Evolutionary conservation across 768 basidiomycete genomes (phyloP).

Genomic region (Termitomyces sp.): DNA sequence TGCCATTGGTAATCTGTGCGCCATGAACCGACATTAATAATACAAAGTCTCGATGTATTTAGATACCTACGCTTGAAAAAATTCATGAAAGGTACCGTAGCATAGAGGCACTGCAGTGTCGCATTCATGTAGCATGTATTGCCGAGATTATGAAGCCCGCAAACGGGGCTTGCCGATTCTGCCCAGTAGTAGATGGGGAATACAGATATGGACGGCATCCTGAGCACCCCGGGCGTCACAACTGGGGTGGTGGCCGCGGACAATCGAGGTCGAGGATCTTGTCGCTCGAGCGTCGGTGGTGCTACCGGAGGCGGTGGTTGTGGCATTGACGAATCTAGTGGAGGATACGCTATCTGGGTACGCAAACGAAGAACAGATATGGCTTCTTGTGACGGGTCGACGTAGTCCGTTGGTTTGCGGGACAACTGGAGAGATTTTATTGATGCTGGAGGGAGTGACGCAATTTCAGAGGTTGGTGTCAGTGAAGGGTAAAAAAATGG

Average conservation of each 20-base stretch:
- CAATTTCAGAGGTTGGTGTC: conserved; percentile 36
- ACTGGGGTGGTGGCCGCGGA: conserved; percentile 29
- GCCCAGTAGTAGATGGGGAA: conserved; percentile 85
- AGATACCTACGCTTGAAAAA: conserved; percentile 77
- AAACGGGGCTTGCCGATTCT: conserved; percentile 71
- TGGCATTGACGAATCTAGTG: conserved; percentile 56
- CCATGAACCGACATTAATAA: neutral
- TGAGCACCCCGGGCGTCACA: conserved; percentile 51
- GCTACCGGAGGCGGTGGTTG: conserved; percentile 81
- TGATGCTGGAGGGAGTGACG: conserved; percentile 81
- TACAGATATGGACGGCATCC: conserved; percentile 50
- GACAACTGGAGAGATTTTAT: conserved; percentile 70
- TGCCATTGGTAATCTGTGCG: conserved; percentile 72
- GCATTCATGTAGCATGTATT: conserved; percentile 99
- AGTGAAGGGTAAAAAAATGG: conserved; percentile 44
- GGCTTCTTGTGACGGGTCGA: conserved; percentile 73
- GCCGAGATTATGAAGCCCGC: conserved; percentile 89
- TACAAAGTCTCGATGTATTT: neutral
- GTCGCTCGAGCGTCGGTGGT: conserved; percentile 62
- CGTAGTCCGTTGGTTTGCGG: conserved; percentile 71
- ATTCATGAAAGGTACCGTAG: conserved; percentile 87
- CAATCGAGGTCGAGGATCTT: conserved; percentile 65
- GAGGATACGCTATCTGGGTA: conserved; percentile 76
- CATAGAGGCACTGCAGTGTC: conserved; percentile 93
- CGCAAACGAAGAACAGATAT: conserved; percentile 42